Evolutionary conservation across 139 green algal genomes (phyloP).

Genomic region (Chlamydomonas incerta): DNA sequence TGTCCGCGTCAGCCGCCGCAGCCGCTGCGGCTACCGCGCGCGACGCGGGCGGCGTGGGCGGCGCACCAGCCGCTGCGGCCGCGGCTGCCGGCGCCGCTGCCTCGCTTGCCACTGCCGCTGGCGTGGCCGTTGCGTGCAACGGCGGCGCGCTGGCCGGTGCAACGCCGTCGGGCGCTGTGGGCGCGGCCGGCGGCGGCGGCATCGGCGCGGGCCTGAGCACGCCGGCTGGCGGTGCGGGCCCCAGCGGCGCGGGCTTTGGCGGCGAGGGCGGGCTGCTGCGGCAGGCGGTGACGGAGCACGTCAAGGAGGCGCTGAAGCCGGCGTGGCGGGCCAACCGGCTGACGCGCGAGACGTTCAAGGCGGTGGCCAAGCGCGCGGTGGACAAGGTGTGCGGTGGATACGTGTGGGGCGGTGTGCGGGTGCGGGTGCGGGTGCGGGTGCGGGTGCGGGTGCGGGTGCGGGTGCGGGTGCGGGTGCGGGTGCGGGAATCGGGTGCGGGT

Average conservation of each 20-base stretch:
- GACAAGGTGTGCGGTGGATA: slow-evolving; percentile 24
- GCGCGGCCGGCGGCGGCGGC: background rate
- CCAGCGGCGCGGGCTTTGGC: too few relatives aligned
- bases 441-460: too few relatives aligned
- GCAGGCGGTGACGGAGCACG: slow-evolving; percentile 39
- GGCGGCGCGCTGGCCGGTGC: too few relatives aligned
- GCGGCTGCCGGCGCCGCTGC: too few relatives aligned
- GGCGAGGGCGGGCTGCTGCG: background rate
- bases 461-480: background rate
- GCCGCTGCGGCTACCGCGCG: background rate
- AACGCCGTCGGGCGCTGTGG: background rate
- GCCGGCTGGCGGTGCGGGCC: too few relatives aligned
- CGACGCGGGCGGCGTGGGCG: background rate
- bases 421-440: background rate
- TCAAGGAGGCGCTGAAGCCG: slow-evolving; percentile 35
- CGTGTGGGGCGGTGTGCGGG: background rate
- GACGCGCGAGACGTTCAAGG: slow-evolving; percentile 40
- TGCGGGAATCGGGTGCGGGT: background rate
- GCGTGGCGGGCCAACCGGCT: slow-evolving; percentile 32
- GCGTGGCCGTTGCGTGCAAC: too few relatives aligned
- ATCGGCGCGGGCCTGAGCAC: background rate
- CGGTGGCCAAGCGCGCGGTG: slow-evolving; percentile 23
- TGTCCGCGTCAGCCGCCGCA: background rate
- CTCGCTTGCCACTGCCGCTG: too few relatives aligned
- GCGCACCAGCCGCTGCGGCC: too few relatives aligned